phyloP scores from a whole-genome alignment of 352 stramenopile genomes.

The Paralagenidium karlingii region DNA sequence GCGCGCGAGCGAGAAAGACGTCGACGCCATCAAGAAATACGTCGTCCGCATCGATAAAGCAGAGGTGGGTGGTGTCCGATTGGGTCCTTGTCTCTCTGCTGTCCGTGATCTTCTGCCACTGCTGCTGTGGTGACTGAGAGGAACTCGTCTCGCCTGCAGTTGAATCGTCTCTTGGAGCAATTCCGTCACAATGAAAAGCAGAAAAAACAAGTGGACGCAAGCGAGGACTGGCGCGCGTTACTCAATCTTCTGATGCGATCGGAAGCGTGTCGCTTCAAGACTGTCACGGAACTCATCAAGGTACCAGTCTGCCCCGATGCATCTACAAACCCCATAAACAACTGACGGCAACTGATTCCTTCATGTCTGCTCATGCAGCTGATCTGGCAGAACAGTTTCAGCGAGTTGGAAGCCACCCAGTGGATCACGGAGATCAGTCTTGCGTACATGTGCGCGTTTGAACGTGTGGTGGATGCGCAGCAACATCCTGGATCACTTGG shows the following conservation, averaged over 20 bases:
- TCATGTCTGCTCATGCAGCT: constrained; percentile 4
- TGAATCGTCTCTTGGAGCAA: constrained; percentile 42
- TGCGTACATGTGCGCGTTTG: constrained; percentile 34
- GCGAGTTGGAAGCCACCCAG: constrained; percentile 59
- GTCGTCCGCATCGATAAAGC: constrained; percentile 35
- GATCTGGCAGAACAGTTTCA: constrained; percentile 33
- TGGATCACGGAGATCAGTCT: constrained; percentile 66
- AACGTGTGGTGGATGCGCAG: constrained; percentile 7
- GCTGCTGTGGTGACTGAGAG: neutral
- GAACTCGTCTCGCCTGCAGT: constrained; percentile 9
- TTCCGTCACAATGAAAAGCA: constrained; percentile 34
- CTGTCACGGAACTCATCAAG: constrained; percentile 40
- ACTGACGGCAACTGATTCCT: neutral
- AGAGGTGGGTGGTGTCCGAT: constrained; percentile 19
- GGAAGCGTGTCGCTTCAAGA: constrained; percentile 29
- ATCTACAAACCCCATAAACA: neutral
- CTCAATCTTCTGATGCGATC: constrained; percentile 47
- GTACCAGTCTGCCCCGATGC: constrained; percentile 2
- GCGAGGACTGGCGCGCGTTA: constrained; percentile 39
- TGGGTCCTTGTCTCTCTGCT: neutral
- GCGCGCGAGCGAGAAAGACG: constrained; percentile 42
- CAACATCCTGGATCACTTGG: too few species aligned
- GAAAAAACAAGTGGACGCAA: constrained; percentile 9
- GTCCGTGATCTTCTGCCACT: neutral
- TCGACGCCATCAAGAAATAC: constrained; percentile 43